Conservation (phyloP, 495 filamentous ascomycete species). For the Aspergillus affinis region DNA sequence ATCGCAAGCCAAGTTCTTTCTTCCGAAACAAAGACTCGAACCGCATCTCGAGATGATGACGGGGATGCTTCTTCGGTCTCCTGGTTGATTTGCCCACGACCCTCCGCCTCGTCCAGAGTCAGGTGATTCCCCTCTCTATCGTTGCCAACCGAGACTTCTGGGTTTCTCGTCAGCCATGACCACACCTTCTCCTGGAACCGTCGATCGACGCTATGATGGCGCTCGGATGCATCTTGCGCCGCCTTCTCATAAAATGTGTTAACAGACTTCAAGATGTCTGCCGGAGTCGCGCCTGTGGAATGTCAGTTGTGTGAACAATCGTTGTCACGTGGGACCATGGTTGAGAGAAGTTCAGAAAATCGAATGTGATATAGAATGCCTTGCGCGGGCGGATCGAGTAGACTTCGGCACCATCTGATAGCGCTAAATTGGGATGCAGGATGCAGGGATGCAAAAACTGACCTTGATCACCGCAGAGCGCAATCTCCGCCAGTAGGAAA, state of each 20-base stretch:
- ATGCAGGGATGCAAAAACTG: slow-evolving; percentile 36
- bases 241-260: slow-evolving; percentile 38
- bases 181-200: slow-evolving; percentile 54
- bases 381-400: neutral
- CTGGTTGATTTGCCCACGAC: slow-evolving; percentile 10
- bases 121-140: slow-evolving; percentile 43
- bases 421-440: slow-evolving; percentile 2
- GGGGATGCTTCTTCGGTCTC: slow-evolving; percentile 6
- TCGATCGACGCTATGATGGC: slow-evolving; percentile 43
- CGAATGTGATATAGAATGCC: slow-evolving; percentile 1
- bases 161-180: slow-evolving; percentile 54
- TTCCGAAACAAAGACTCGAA: slow-evolving; percentile 58
- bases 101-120: slow-evolving; percentile 47
- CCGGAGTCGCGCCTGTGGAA: slow-evolving; percentile 40
- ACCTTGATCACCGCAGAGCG: slow-evolving; percentile 68
- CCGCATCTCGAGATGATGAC: slow-evolving; percentile 6
- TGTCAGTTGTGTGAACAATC: slow-evolving; percentile 8
- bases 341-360: neutral
- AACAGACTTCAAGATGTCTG: slow-evolving; percentile 39
- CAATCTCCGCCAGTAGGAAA: slow-evolving; percentile 70
- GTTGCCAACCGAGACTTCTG: slow-evolving; percentile 51
- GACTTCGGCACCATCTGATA: neutral
- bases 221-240: slow-evolving; percentile 19
- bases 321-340: neutral
- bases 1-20: slow-evolving; percentile 75